Base-by-base conservation (phyloP, 2,329 filamentous ascomycete genomes). In the Erysiphe pulchra region DNA sequence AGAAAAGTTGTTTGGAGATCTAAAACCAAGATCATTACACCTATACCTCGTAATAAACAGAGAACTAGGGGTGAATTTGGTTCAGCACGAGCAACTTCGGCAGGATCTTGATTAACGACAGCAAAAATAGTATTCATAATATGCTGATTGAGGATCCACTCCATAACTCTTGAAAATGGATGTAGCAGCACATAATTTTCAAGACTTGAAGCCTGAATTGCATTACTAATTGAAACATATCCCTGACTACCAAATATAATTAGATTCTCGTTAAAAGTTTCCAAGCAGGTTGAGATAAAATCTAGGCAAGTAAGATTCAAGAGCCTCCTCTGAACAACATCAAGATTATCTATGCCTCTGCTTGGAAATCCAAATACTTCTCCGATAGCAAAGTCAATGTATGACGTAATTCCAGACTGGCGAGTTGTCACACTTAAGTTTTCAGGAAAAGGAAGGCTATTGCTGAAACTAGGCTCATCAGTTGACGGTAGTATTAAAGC, bases 131-230 rank as follows among this genome's bases (percentile, higher is more conserved):
- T 73, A 51, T 72, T 73, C 54, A 92, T 74, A 18, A 94, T 82
- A 51, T 80, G 83, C 55, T 92, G 83, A 57, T 92, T 94, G 61
- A 92, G 93, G 62, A 98, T 73, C 85, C 90, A 95, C 57, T 98
- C 90, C 81, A 95, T 94, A 14, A 92, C 78, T 48, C 92, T 75
- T 2, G 82, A 77, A 56, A 95, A 98, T 0, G 92, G 87, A 62
- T 98, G 92, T 45, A 93, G 70, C 20, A 76, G 74, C 48, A 90
- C 75, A 57, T 98, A 99, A 6, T 72, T 70, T 44, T 76, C 73
- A 4, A 95, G 66, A 47, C 81, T 80, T 2, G 77, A 79, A 4
- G 82, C 70, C 38, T 70, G 70, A 51, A 92, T 82, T 14, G 80
- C 73, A 10, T 70, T 63, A 57, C 94, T 85, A 14, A 92, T 75